A percentile compares a stretch with the other conserved stretches of the same genome.
Evolutionary conservation across 148 eudicot genomes (phyloP).

Genomic region (Camellia lanceoleosa): DNA sequence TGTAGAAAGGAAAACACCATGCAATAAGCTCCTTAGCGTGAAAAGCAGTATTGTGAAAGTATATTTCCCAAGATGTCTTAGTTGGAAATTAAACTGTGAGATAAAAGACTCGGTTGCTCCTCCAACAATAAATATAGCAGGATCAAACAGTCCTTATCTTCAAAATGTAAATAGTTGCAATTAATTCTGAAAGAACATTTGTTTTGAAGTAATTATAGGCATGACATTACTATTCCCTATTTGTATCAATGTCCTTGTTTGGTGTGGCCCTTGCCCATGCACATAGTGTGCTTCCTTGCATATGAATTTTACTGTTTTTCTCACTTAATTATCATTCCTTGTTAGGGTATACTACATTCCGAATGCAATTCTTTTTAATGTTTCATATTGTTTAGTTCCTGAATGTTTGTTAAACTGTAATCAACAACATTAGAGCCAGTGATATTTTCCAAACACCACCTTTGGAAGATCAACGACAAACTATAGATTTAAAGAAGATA

Average conservation of each 20-base stretch:
- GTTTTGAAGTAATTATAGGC: neutral
- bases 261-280: neutral
- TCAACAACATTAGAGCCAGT: neutral
- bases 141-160: neutral
- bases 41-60: neutral
- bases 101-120: neutral
- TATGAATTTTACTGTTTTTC: neutral
- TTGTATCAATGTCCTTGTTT: neutral
- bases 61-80: neutral
- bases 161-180: neutral
- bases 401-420: neutral
- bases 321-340: neutral
- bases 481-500: constrained; percentile 31
- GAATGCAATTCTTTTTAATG: neutral
- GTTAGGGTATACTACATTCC: neutral
- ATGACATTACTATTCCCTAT: neutral
- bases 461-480: constrained; percentile 26
- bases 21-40: neutral
- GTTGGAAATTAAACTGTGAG: neutral
- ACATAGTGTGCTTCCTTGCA: neutral
- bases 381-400: neutral
- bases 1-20: neutral
- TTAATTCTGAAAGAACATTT: neutral
- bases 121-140: neutral
- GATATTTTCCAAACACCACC: constrained; percentile 17